Base-by-base conservation (phyloP, 441 rosid genomes). In the Manihot esculenta region DNA sequence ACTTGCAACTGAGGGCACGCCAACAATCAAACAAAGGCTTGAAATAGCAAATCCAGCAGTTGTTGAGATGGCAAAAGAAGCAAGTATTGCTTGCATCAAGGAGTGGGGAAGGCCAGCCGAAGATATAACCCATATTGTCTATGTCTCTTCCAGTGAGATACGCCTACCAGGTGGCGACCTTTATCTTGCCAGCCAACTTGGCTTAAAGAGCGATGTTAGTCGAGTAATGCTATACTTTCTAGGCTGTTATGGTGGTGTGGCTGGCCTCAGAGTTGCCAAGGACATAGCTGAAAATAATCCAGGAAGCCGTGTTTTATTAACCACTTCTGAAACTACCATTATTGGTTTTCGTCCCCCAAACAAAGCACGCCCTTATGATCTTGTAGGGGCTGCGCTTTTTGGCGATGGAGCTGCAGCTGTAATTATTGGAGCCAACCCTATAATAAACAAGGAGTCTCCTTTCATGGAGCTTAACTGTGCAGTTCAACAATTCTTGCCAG, bases 261-360 rank as follows among this genome's bases (percentile, higher is more conserved):
- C 97, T 12, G 97, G 97, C 67, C 90, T 94, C 45, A 82, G 97
- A 27, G 96, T 94, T 4, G 97, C 96, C 68, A 94, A 94, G 76
- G 97, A 90, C 86, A 85, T 92, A 20, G 99, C 91, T 3, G 96
- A 94, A 78, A 94, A 92, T 84, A 90, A 92, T 66, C 93, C 96
- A 0, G 96, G 97, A 45, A 89, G 93, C 75, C 93, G 94, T 11
- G 84, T 94, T 38, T 72, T 94, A 53, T 66, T 90, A 41, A 85
- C 97, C 6, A 90, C 97, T 33, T 88, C 96, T 15, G 97, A 94
- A 62, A 94, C 96, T 2, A 94, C 96, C 60, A 86, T 94, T 42
- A 89, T 89, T 5, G 96, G 96, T 20, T 94, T 90, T 69, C 92
- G 94, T 9, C 97, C 97, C 1, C 98, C 94, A 1, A 92, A 83